Conservation (phyloP, 176 grass and related monocot genomes). For the Calamus simplicifolius region DNA sequence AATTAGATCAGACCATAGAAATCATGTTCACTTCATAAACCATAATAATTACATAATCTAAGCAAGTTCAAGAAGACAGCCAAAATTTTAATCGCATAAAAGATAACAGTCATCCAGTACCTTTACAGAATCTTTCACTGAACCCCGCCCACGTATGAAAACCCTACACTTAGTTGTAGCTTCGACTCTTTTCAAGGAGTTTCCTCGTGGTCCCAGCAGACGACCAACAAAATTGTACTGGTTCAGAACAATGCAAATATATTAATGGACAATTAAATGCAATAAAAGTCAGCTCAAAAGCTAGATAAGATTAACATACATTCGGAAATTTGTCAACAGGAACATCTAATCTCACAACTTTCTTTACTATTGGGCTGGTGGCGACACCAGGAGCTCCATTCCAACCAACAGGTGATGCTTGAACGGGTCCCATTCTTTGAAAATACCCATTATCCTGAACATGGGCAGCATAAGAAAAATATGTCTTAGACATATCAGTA, state of each 20-base stretch:
- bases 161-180: constrained; percentile 89
- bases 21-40: no score
- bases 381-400: constrained; percentile 50
- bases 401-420: constrained; percentile 59
- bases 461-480: background rate
- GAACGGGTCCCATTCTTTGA: constrained; percentile 55
- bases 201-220: constrained; percentile 83
- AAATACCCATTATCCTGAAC: constrained; percentile 34
- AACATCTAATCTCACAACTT: constrained; percentile 89
- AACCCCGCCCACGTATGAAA: constrained; percentile 89
- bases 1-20: no score
- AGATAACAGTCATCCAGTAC: constrained; percentile 17
- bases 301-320: constrained; percentile 27
- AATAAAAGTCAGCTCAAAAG: no score
- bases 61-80: no score
- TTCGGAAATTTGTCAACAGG: constrained; percentile 88
- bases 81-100: no score
- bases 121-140: constrained; percentile 95
- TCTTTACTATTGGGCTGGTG: constrained; percentile 68
- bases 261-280: background rate
- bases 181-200: constrained; percentile 99
- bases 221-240: constrained; percentile 98
- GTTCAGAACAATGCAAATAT: constrained; percentile 13
- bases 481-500: no score
- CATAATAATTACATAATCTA: no score